Percentiles rank a stretch among this genome's conserved stretches.
phyloP scores from a whole-genome alignment of 1,139 yeast species.

The Sugiyamaella neomexicana region DNA sequence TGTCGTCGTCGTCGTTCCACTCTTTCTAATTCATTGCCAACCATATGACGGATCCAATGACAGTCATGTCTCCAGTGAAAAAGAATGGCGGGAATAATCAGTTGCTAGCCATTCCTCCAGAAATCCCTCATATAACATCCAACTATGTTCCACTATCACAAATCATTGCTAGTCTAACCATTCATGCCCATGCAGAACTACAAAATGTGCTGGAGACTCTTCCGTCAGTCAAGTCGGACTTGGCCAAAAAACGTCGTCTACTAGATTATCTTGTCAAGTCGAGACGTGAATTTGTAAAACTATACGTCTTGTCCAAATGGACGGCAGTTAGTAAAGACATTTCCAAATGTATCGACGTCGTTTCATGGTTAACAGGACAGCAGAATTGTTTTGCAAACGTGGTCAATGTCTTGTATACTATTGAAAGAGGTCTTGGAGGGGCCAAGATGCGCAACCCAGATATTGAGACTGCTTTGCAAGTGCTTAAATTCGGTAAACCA shows the following conservation, averaged over 20 bases:
- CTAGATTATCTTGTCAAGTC: conserved; percentile 66
- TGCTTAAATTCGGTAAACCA: conserved; percentile 75
- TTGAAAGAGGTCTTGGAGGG: conserved; percentile 67
- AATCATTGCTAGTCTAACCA: conserved; percentile 59
- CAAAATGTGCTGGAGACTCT: conserved; percentile 62
- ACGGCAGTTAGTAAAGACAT: conserved; percentile 70
- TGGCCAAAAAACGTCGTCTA: conserved; percentile 63
- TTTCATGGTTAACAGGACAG: conserved; percentile 86
- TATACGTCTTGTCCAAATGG: conserved; percentile 89
- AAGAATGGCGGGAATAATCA: conserved; percentile 2
- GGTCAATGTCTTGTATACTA: conserved; percentile 57
- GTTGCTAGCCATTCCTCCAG: conserved; percentile 23
- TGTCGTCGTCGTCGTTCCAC: not conserved
- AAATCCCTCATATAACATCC: conserved; percentile 70
- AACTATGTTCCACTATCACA: conserved; percentile 66
- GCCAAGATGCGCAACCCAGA: conserved; percentile 93
- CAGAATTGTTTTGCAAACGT: conserved; percentile 67
- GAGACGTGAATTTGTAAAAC: conserved; percentile 77
- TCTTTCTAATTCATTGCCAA: not conserved
- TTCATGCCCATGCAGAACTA: conserved; percentile 64
- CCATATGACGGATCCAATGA: conserved; percentile 4
- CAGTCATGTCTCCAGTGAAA: conserved; percentile 4
- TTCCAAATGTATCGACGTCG: conserved; percentile 72
- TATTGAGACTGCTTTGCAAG: conserved; percentile 81
- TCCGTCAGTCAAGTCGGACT: conserved; percentile 56